phyloP scores from a whole-genome alignment of 345 rosid species.

The Bruguiera gymnorhiza region DNA sequence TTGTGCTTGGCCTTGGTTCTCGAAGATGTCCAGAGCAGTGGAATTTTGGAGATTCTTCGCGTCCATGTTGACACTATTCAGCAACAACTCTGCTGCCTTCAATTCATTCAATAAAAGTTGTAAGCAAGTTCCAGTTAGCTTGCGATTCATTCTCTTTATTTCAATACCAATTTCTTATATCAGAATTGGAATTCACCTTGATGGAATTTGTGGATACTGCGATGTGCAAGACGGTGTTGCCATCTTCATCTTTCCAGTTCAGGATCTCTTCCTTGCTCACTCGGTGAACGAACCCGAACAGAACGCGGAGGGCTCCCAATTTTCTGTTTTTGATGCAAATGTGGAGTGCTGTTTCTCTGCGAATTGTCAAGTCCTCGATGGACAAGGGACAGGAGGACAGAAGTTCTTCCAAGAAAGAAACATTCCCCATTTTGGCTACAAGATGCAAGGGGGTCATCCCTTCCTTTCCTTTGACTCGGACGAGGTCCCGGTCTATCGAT shows the following conservation, averaged over 20 bases:
- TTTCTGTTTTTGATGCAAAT: conserved; percentile 2
- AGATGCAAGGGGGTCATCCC: conserved; percentile 28
- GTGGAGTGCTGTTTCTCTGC: conserved; percentile 23
- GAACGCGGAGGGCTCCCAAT: not conserved
- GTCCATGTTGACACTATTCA: not conserved
- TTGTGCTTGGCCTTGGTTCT: not conserved
- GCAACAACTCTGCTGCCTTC: conserved; percentile 5
- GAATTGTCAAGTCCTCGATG: conserved; percentile 23
- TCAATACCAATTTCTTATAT: too few relatives aligned
- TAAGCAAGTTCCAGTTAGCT: too few relatives aligned
- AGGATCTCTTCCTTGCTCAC: conserved; percentile 1
- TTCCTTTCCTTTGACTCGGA: conserved; percentile 20
- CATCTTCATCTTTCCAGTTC: conserved; percentile 13
- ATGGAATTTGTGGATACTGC: not conserved
- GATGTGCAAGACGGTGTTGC: conserved; percentile 11
- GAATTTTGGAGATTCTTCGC: not conserved
- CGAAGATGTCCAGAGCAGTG: not conserved
- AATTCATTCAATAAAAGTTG: not conserved
- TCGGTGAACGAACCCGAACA: conserved; percentile 4
- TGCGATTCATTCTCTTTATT: not conserved
- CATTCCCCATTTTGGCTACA: conserved; percentile 8
- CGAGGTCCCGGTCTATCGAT: conserved; percentile 7
- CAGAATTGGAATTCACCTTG: not conserved
- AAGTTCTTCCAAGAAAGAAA: not conserved
- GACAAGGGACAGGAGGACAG: conserved; percentile 12